phyloP scores from a whole-genome alignment of 805 yeast genomes.

The Saturnispora mendoncae region DNA sequence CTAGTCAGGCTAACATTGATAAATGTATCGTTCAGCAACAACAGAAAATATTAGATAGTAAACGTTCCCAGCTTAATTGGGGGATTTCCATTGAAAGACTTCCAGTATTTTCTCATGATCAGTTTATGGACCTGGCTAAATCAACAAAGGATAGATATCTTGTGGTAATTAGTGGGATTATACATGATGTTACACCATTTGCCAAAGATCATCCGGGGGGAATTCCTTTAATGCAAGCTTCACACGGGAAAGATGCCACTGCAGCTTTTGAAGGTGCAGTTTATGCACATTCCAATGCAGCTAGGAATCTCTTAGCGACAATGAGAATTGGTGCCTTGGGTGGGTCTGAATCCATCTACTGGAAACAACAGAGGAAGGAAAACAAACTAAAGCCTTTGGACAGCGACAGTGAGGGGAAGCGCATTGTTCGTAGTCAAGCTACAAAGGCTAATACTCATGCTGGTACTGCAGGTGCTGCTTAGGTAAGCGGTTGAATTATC shows the following conservation, averaged over 20 bases:
- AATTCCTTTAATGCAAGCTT: conserved; percentile 60
- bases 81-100: conserved; percentile 86
- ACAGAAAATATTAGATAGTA: conserved; percentile 69
- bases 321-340: conserved; percentile 89
- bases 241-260: conserved; percentile 90
- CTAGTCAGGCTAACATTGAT: conserved; percentile 54
- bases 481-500: conserved; percentile 5
- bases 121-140: conserved; percentile 34
- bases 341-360: conserved; percentile 72
- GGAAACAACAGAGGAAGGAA: conserved; percentile 64
- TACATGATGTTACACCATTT: conserved; percentile 88
- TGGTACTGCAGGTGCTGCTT: conserved; percentile 55
- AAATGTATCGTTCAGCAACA: conserved; percentile 72
- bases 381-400: conserved; percentile 55
- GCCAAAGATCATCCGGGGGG: conserved; percentile 95
- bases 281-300: conserved; percentile 88
- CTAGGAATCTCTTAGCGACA: conserved; percentile 80
- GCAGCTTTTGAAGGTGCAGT: conserved; percentile 94
- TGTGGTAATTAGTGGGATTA: conserved; percentile 81
- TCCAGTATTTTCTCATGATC: conserved; percentile 51
- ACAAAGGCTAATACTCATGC: conserved; percentile 37
- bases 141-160: conserved; percentile 35
- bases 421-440: conserved; percentile 54
- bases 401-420: conserved; percentile 44
- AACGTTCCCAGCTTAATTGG: conserved; percentile 79